Evolutionary conservation across 257 asterid species (phyloP).

Genomic region (Gynochthodes officinalis): DNA sequence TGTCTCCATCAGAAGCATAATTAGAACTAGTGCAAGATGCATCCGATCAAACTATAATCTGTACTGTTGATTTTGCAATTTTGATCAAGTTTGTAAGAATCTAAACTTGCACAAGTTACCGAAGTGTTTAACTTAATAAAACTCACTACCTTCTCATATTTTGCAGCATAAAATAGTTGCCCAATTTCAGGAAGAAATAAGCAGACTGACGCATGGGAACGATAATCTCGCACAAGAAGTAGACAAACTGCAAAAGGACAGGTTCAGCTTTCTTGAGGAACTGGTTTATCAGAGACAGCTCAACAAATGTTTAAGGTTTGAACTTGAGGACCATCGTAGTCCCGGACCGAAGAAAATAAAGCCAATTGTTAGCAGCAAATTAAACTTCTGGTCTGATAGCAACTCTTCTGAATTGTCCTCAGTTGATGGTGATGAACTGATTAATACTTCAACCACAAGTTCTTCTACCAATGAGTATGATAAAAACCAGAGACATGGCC

Average conservation of each 20-base stretch:
- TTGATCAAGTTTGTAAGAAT: no score
- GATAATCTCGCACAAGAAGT: conserved; percentile 1
- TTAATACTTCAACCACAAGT: neutral
- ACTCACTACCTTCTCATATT: neutral
- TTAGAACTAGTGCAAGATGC: no score
- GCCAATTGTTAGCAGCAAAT: neutral
- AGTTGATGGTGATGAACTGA: conserved; percentile 11
- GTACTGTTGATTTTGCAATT: neutral
- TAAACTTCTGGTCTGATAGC: conserved; percentile 4
- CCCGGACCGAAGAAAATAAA: conserved; percentile 9
- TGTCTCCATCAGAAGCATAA: no score
- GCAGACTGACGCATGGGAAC: conserved; percentile 8
- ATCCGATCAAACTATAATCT: no score
- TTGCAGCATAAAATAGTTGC: conserved; percentile 10
- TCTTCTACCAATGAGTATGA: neutral
- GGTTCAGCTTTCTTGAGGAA: conserved; percentile 25
- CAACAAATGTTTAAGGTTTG: conserved; percentile 17
- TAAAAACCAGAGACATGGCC: conserved; percentile 2
- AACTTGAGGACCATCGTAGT: conserved; percentile 8
- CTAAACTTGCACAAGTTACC: neutral
- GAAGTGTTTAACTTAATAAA: neutral
- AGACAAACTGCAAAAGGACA: conserved; percentile 13
- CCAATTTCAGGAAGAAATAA: conserved; percentile 8
- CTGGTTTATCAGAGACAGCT: conserved; percentile 21
- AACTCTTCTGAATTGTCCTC: conserved; percentile 9